These are phyloP conservation scores for Stephanodiscus triporus DNA, from an alignment of 108 stramenopile species.

Conservation along the genomic window DNA sequence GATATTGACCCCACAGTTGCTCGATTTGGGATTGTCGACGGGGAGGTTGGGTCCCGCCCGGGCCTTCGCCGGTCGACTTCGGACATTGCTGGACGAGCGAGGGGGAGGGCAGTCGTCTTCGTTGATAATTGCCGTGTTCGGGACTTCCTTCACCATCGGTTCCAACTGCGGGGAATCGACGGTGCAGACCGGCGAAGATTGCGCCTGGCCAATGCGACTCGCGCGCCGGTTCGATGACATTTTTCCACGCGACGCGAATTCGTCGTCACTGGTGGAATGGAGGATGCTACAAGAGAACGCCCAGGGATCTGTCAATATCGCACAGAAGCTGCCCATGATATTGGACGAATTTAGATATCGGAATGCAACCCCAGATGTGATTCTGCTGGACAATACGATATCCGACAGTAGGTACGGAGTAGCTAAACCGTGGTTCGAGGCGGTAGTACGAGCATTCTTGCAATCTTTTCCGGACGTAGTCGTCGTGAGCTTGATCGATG, in stretches of 20 bases:
- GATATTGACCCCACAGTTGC: conserved; percentile 15
- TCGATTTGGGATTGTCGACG: conserved; percentile 14
- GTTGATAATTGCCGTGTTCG: conserved; percentile 7
- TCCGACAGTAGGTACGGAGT: not conserved
- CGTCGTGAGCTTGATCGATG: conserved; percentile 20
- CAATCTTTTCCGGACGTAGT: conserved; percentile 11
- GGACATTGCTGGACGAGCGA: not conserved
- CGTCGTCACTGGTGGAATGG: conserved; percentile 11
- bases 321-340: conserved; percentile 23
- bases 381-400: conserved; percentile 27
- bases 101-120: no score
- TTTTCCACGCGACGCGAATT: not conserved
- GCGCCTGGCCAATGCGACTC: conserved; percentile 18
- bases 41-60: conserved; percentile 12
- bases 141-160: conserved; percentile 23
- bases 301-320: conserved; percentile 20
- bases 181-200: not conserved
- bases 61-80: conserved; percentile 11
- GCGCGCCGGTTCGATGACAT: conserved; percentile 13
- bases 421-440: conserved; percentile 24
- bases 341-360: conserved; percentile 8
- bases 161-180: conserved; percentile 21
- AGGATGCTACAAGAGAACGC: conserved; percentile 25
- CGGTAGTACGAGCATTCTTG: conserved; percentile 15
- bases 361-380: conserved; percentile 12